Evolutionary conservation across 1,139 yeast genomes (phyloP), one percentile per base, ranked within the genome.

Genomic region (Candida sanyaensis): DNA sequence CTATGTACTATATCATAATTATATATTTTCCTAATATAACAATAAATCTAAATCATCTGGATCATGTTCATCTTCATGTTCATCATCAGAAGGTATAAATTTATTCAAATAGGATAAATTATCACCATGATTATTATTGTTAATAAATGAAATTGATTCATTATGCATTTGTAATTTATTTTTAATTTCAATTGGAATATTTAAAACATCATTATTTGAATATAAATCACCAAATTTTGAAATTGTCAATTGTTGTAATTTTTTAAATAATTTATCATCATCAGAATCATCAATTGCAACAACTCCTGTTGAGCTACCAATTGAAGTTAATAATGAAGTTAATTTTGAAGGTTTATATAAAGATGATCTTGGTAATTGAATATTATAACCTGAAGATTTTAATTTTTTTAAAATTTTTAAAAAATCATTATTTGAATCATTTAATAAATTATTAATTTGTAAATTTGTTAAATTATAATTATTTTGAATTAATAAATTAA

Each of bases 401-500:
- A 48, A 42, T 21, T 33, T 42, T 13, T 46, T 45, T 1, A 43
- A 44, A 4, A 41, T 42, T 29, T 17, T 27, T 7, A 17, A 9
- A 5, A 50, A 10, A 38, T 45, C 47, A 31, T 49, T 37, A 6
- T 41, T 24, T 9, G 45, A 31, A 23, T 46, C 50, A 23, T 24
- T 23, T 11, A 50, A 29, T 23, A 47, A 40, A 37, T 24, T 44
- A n/a, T 40, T 30, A 8, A 49, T 37, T 41, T 49, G 50, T 37
- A 45, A 34, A n/a, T 33, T 34, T n/a, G 46, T 45, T 23, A 49
- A 45, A n/a, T 27, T 34, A 21, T 46, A 48, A 9, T 43, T 43
- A 17, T 45, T 43, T 5, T 31, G 13, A 7, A 5, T 6, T 32
- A 50, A 41, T 7, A 51, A 39, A 6, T 32, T 36, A n/a, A 28